Evolutionary conservation across 495 filamentous ascomycete genomes (phyloP).

Genomic region (Podospora australis): DNA sequence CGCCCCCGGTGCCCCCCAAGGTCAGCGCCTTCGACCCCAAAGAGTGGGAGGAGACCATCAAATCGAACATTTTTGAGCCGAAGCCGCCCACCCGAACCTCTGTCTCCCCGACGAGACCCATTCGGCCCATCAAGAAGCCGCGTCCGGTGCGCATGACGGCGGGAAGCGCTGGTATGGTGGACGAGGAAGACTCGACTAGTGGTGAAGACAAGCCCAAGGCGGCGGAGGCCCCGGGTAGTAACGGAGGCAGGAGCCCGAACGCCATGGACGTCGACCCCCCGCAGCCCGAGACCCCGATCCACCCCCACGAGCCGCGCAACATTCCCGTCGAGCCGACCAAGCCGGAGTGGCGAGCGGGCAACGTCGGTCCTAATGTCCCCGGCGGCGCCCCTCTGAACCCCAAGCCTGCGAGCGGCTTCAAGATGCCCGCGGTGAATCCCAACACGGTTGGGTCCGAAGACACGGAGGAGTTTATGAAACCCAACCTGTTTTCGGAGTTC

Average conservation of each 20-base stretch:
- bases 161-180: constrained; percentile 40
- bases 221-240: constrained; percentile 9
- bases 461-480: constrained; percentile 35
- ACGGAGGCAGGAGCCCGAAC: constrained; percentile 31
- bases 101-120: constrained; percentile 33
- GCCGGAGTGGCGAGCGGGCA: constrained; percentile 43
- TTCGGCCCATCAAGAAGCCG: constrained; percentile 28
- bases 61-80: constrained; percentile 51
- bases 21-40: constrained; percentile 54
- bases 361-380: constrained; percentile 26
- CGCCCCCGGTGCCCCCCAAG: constrained; percentile 11
- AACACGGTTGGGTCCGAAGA: constrained; percentile 35
- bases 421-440: constrained; percentile 17
- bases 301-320: constrained; percentile 30
- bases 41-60: constrained; percentile 60
- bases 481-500: constrained; percentile 57
- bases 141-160: constrained; percentile 39
- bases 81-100: constrained; percentile 27
- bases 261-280: constrained; percentile 54
- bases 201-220: constrained; percentile 26
- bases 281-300: constrained; percentile 15
- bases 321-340: constrained; percentile 43
- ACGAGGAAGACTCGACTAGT: constrained; percentile 37
- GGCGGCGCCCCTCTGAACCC: constrained; percentile 4
- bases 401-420: constrained; percentile 7